Conservation (phyloP, 208 protist species). For the Acanthamoeba pearcei region DNA sequence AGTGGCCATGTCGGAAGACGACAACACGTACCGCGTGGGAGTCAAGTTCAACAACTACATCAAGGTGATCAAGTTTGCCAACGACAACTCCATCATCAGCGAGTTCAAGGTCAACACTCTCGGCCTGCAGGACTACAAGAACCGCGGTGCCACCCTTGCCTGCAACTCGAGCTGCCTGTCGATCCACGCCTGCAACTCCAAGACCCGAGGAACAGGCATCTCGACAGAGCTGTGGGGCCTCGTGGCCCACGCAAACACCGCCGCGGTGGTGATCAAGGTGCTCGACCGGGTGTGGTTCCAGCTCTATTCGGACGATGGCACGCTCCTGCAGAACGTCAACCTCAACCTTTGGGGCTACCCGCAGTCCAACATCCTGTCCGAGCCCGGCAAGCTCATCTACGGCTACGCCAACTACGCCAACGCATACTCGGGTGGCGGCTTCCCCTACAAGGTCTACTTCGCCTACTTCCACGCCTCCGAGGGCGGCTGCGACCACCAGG, state of each 20-base stretch:
- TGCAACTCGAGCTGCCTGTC: background rate
- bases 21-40: background rate
- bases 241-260: background rate
- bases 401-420: background rate
- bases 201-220: background rate
- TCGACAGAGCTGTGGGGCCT: background rate
- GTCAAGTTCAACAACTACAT: conserved; percentile 12
- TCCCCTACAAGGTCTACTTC: background rate
- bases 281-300: conserved; percentile 7
- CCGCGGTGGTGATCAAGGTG: background rate
- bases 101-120: conserved; percentile 8
- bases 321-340: background rate
- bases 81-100: background rate
- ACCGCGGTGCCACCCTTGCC: too few relatives aligned
- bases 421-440: too few relatives aligned
- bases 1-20: background rate
- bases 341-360: background rate
- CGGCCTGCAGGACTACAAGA: background rate
- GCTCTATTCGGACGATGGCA: background rate
- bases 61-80: conserved; percentile 22
- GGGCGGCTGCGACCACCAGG: background rate
- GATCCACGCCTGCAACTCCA: background rate
- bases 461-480: background rate
- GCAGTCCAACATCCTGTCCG: background rate
- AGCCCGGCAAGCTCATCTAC: background rate